Conservation (phyloP, 805 yeast genomes). For the Candida orba region DNA sequence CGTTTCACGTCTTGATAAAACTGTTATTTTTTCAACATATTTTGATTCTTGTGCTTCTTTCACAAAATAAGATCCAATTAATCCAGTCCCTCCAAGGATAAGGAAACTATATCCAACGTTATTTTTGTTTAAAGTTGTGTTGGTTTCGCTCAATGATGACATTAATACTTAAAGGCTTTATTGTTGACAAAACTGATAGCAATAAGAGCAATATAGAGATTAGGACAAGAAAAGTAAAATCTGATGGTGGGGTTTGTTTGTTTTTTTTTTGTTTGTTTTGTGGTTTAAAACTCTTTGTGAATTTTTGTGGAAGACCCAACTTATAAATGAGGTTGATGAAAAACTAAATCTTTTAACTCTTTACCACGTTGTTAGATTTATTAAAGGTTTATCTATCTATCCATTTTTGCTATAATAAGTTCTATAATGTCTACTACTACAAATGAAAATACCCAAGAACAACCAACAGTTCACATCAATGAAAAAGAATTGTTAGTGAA, state of each 20-base stretch:
- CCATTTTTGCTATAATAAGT: too few relatives aligned
- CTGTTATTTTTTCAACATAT: constrained; percentile 7
- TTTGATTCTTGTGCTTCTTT: constrained; percentile 9
- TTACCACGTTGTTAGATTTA: too few relatives aligned
- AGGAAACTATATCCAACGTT: constrained; percentile 5
- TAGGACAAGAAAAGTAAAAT: neutral
- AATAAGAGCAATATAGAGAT: neutral
- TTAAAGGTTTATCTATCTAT: too few relatives aligned
- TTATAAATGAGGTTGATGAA: too few relatives aligned
- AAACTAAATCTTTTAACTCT: too few relatives aligned
- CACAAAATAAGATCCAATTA: constrained; percentile 16
- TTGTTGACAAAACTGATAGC: neutral
- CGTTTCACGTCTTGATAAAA: constrained; percentile 6
- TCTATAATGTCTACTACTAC: too few relatives aligned
- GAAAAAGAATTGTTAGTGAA: neutral
- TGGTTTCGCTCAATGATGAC: constrained; percentile 5
- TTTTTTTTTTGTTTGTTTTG: too few relatives aligned
- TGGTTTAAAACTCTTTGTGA: too few relatives aligned
- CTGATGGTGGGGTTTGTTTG: too few relatives aligned
- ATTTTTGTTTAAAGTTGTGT: neutral
- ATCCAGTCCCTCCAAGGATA: constrained; percentile 18
- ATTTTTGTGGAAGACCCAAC: too few relatives aligned
- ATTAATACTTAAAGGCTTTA: neutral
- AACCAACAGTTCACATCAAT: too few relatives aligned
- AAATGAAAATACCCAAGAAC: too few relatives aligned